These are phyloP conservation scores for Sherardia arvensis DNA, from an alignment of 257 asterid species.

Conservation along the genomic window DNA sequence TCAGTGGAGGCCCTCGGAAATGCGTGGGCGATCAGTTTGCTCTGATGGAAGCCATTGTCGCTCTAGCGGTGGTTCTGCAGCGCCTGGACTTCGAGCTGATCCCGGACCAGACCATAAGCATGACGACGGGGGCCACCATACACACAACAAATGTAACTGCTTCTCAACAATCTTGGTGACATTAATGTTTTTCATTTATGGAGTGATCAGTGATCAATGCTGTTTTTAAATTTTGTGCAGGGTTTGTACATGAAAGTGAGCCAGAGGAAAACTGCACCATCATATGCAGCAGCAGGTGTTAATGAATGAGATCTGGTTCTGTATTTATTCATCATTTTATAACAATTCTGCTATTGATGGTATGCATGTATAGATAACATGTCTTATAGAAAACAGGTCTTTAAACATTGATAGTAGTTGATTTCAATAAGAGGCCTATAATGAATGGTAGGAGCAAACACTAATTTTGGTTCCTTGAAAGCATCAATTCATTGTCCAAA, in stretches of 20 bases:
- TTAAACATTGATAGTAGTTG: not conserved
- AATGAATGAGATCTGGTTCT: constrained; percentile 11
- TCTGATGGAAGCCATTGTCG: constrained; percentile 70
- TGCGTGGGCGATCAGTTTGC: constrained; percentile 99
- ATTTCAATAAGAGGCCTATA: too few species aligned
- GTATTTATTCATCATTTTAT: not conserved
- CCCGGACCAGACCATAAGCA: constrained; percentile 79
- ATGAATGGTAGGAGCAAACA: not conserved
- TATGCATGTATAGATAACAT: too few species aligned
- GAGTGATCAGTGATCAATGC: not conserved
- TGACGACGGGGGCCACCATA: constrained; percentile 98
- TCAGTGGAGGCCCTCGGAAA: constrained; percentile 96
- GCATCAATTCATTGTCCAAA: not conserved
- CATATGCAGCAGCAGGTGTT: constrained; percentile 28
- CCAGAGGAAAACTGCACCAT: constrained; percentile 39
- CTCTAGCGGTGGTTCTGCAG: constrained; percentile 72
- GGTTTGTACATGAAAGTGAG: constrained; percentile 84
- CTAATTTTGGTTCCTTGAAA: not conserved
- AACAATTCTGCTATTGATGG: not conserved
- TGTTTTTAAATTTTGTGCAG: constrained; percentile 35
- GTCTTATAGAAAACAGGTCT: too few species aligned
- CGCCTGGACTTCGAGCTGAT: constrained; percentile 54
- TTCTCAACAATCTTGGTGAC: constrained; percentile 2
- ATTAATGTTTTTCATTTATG: not conserved
- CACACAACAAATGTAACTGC: constrained; percentile 77